Evolutionary conservation across 352 stramenopile genomes (phyloP).

Genomic region (Phytophthora uliginosa): DNA sequence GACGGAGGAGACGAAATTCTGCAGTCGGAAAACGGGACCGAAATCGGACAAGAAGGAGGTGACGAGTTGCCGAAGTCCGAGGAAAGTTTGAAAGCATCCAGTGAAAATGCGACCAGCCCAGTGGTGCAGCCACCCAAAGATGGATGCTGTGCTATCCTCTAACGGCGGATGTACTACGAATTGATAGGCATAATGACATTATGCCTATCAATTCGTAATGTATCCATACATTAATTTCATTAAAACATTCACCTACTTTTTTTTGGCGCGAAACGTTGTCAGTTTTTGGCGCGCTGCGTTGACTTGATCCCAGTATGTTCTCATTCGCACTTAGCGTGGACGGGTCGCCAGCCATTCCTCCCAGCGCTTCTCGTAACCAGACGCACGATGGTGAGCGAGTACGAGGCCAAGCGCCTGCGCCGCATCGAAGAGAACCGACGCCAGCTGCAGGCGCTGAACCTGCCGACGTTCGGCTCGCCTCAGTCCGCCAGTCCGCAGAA

Average conservation of each 20-base stretch:
- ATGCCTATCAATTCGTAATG: too few relatives aligned
- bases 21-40: background rate
- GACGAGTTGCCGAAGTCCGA: too few relatives aligned
- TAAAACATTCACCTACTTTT: too few relatives aligned
- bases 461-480: slow-evolving; percentile 12
- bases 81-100: too few relatives aligned
- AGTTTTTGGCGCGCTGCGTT: background rate
- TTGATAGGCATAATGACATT: background rate
- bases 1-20: background rate
- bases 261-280: background rate
- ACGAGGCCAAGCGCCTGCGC: slow-evolving; percentile 70
- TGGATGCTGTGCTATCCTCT: background rate
- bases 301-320: background rate
- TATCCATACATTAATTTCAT: too few relatives aligned
- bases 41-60: too few relatives aligned
- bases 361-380: background rate
- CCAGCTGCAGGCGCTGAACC: slow-evolving; percentile 50
- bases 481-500: background rate
- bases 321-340: background rate
- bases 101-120: background rate
- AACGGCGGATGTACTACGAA: background rate
- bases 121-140: background rate
- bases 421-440: slow-evolving; percentile 67
- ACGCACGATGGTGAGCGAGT: slow-evolving; percentile 45
- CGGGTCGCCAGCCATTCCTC: background rate